Evolutionary conservation across 1,284 basidiomycete genomes (phyloP).

Genomic region (Heterobasidion occidentale): DNA sequence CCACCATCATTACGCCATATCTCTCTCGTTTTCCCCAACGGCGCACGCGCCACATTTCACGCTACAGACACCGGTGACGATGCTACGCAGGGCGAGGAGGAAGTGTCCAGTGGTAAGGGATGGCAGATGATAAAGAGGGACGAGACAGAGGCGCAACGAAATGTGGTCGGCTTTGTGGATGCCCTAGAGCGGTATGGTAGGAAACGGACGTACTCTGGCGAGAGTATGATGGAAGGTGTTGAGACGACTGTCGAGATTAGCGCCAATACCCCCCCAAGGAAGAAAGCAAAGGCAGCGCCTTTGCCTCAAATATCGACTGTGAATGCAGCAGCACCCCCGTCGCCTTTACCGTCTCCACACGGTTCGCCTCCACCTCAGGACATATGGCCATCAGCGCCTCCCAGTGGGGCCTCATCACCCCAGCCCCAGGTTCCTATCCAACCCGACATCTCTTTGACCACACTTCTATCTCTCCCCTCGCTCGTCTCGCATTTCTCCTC

Average conservation of each 20-base stretch:
- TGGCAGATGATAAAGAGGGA: conserved; percentile 70
- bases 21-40: conserved; percentile 71
- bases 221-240: conserved; percentile 72
- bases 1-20: conserved; percentile 65
- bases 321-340: conserved; percentile 69
- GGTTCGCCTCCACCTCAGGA: conserved; percentile 69
- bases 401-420: conserved; percentile 65
- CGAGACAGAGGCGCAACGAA: conserved; percentile 39
- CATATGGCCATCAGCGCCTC: conserved; percentile 71
- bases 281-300: conserved; percentile 60
- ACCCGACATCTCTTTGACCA: conserved; percentile 69
- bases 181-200: conserved; percentile 76
- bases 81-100: conserved; percentile 65
- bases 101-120: conserved; percentile 53
- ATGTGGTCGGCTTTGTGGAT: conserved; percentile 59
- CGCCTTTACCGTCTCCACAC: conserved; percentile 73
- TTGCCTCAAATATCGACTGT: conserved; percentile 49
- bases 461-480: conserved; percentile 72
- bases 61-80: conserved; percentile 56
- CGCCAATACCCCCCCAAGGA: conserved; percentile 50
- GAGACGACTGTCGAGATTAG: conserved; percentile 47
- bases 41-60: conserved; percentile 67
- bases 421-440: conserved; percentile 61
- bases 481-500: conserved; percentile 67
- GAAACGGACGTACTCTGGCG: conserved; percentile 63